These are phyloP conservation scores for Helicocarpus griseus DNA, from an alignment of 2,329 filamentous ascomycete genomes.

Conservation along the genomic window DNA sequence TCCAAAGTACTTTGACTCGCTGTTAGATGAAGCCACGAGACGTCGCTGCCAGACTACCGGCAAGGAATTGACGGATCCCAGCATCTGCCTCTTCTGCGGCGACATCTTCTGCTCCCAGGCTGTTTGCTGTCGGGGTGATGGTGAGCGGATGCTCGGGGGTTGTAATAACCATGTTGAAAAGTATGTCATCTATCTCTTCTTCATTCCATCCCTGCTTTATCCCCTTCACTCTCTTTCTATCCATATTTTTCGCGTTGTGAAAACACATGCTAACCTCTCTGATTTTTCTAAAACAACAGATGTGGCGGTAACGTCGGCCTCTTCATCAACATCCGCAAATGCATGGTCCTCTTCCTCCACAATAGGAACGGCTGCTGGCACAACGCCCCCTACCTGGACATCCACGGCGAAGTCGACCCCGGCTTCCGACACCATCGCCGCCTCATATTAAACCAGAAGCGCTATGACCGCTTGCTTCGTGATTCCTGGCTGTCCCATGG, in stretches of 20 bases:
- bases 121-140: slow-evolving; percentile 68
- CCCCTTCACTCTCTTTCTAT: neutral
- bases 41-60: slow-evolving; percentile 78
- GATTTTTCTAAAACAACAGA: slow-evolving; percentile 35
- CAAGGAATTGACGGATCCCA: slow-evolving; percentile 83
- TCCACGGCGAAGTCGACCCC: slow-evolving; percentile 91
- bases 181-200: too few relatives aligned
- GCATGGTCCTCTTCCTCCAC: slow-evolving; percentile 81
- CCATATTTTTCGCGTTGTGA: neutral
- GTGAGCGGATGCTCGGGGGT: slow-evolving; percentile 57
- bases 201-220: too few relatives aligned
- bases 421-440: slow-evolving; percentile 79
- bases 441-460: slow-evolving; percentile 83
- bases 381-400: slow-evolving; percentile 85
- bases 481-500: slow-evolving; percentile 80
- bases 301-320: slow-evolving; percentile 86
- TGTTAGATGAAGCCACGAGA: slow-evolving; percentile 85
- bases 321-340: slow-evolving; percentile 95
- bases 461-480: slow-evolving; percentile 81
- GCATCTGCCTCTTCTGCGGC: slow-evolving; percentile 87
- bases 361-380: slow-evolving; percentile 72
- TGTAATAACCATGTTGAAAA: slow-evolving; percentile 83
- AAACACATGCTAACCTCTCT: neutral
- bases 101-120: slow-evolving; percentile 95
- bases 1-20: slow-evolving; percentile 79